Conservation (phyloP, 768 basidiomycete species). For the Rickenella mellea region DNA sequence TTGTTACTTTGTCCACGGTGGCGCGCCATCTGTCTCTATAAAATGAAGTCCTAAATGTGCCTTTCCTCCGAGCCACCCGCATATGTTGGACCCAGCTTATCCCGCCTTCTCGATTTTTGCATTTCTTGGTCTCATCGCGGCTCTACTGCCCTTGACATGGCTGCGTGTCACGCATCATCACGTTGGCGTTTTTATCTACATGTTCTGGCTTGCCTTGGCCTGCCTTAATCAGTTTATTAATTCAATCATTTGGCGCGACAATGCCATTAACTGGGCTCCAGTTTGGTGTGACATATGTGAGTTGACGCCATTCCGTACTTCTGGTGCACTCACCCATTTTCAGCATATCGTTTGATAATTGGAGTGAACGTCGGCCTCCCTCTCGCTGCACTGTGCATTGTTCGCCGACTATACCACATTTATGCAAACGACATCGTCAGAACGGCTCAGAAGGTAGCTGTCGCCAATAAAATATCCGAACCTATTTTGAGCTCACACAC, state of each 20-base stretch:
- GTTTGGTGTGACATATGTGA: slow-evolving; percentile 50
- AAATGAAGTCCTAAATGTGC: no score
- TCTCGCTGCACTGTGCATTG: slow-evolving; percentile 27
- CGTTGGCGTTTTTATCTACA: slow-evolving; percentile 66
- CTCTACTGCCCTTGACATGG: slow-evolving; percentile 54
- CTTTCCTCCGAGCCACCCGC: no score
- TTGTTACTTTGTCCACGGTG: no score
- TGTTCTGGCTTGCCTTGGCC: slow-evolving; percentile 52
- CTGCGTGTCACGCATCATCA: slow-evolving; percentile 22
- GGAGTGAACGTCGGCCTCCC: slow-evolving; percentile 17
- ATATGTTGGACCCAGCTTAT: slow-evolving; percentile 13
- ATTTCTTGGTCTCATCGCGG: slow-evolving; percentile 50
- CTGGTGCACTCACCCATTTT: background rate
- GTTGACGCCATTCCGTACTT: slow-evolving; percentile 7
- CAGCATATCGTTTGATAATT: slow-evolving; percentile 20
- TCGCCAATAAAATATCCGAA: slow-evolving; percentile 6
- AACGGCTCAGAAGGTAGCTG: slow-evolving; percentile 11
- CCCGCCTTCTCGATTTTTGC: slow-evolving; percentile 37
- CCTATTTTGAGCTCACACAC: slow-evolving; percentile 7
- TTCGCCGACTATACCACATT: slow-evolving; percentile 21
- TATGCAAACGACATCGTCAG: slow-evolving; percentile 7
- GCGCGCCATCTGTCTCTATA: no score
- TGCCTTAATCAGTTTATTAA: slow-evolving; percentile 58
- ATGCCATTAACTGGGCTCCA: slow-evolving; percentile 33
- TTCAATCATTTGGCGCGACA: slow-evolving; percentile 59